phyloP scores from a whole-genome alignment of 75 land plant species.

The Sequoiadendron giganteum region DNA sequence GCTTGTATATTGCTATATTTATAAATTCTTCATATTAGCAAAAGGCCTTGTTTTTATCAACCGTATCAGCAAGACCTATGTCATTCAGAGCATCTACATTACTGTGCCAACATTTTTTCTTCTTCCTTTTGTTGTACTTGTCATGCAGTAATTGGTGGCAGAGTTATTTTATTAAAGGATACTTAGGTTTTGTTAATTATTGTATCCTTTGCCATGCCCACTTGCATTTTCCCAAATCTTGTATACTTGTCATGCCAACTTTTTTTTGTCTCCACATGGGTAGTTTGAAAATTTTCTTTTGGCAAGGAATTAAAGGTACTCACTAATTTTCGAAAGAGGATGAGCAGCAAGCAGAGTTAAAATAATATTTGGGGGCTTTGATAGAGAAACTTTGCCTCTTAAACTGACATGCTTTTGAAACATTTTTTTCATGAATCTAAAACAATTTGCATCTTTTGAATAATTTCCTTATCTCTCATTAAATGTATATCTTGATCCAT shows the following conservation, averaged over 20 bases:
- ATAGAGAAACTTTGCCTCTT: background rate
- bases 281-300: background rate
- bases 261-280: background rate
- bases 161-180: too few species aligned
- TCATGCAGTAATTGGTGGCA: too few species aligned
- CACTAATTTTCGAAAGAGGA: background rate
- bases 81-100: background rate
- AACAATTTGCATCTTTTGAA: background rate
- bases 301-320: background rate
- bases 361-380: background rate
- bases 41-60: background rate
- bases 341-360: background rate
- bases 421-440: conserved; percentile 2
- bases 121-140: too few species aligned
- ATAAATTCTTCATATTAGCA: too few species aligned
- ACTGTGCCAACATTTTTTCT: background rate
- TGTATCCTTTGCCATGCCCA: too few species aligned
- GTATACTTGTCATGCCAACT: too few species aligned
- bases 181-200: too few species aligned
- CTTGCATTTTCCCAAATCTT: too few species aligned
- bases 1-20: background rate
- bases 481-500: background rate
- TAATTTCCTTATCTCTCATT: background rate
- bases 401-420: background rate
- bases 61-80: background rate